Base-by-base conservation (phyloP, 495 filamentous ascomycete species). In the Penicillium alfredii region DNA sequence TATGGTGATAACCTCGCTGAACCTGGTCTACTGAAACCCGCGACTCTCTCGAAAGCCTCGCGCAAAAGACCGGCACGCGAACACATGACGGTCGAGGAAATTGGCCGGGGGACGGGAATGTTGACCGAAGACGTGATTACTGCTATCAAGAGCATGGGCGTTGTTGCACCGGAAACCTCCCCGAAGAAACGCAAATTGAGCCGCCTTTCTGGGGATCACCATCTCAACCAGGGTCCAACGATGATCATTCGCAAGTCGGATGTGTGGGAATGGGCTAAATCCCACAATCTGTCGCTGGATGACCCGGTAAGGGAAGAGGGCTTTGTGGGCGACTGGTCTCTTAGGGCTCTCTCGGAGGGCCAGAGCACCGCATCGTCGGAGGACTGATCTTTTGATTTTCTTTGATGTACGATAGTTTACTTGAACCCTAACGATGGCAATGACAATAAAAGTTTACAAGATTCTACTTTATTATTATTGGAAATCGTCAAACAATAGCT, bases 101-200 rank as follows among this genome's bases (percentile, higher is more conserved):
- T 84, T 15, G 69, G 77, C 2, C 55, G 72, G 25, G 77, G 72
- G 14, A 93, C 86, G 3, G 90, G 83, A 60, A 88, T 96, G 55
- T 60, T 78, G 35, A 74, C 76, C 3, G 88, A 94, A 30, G 89
- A 96, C 60, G 82, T 88, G 18, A 72, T 93, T 24, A 71, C 68
- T n/a, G 76, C 86, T 16, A 66, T 93, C 20, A 77, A 82, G 40
- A 80, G 82, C 19, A 86, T 93, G 82, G 80, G 74, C 5, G 71
- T 89, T 20, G 65, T 81, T 21, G 81, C 85, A 41, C 66, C 76
- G n/a, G 72, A 69, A 3, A 62, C 52, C 7, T 65, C 64, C 0
- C 62, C 66, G 0, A 66, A 71, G 29, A 68, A 63, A 38, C 58
- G 59, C 14, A 67, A 60, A 41, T 31, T 37, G 11, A 45, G 27